These are phyloP conservation scores for Falciphora oryzae DNA, from an alignment of 2,329 filamentous ascomycete species.

Conservation along the genomic window DNA sequence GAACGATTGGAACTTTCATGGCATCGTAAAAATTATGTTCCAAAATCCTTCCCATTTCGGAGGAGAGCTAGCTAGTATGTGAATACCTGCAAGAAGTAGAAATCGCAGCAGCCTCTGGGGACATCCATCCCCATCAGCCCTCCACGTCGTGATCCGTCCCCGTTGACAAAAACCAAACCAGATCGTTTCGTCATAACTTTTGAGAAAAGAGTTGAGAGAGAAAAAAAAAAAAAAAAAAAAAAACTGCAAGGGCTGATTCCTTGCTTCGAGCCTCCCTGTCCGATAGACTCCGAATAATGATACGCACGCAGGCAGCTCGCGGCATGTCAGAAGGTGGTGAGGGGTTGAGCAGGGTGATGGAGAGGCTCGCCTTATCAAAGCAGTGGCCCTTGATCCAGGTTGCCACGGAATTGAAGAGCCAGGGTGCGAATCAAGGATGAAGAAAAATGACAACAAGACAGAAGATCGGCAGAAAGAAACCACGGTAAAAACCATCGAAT, in stretches of 20 bases:
- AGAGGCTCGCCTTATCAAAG: too few relatives aligned
- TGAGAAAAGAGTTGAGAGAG: slow-evolving; percentile 12
- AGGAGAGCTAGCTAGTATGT: neutral
- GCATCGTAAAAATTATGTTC: neutral
- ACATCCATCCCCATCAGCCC: neutral
- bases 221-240: slow-evolving; percentile 12
- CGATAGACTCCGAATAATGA: too few relatives aligned
- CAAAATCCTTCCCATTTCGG: neutral
- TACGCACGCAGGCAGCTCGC: too few relatives aligned
- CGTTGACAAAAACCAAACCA: neutral
- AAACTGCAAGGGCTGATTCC: neutral
- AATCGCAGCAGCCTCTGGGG: slow-evolving; percentile 10
- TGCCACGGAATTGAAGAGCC: neutral
- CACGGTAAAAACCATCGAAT: neutral
- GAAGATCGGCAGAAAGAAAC: neutral
- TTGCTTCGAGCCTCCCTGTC: neutral
- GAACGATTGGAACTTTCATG: neutral
- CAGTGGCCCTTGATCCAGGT: too few relatives aligned
- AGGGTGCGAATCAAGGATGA: neutral
- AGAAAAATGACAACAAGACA: neutral
- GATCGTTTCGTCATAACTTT: slow-evolving; percentile 1
- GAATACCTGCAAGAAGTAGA: neutral
- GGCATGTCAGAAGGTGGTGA: too few relatives aligned
- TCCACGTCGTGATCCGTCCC: neutral
- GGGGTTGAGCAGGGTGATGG: too few relatives aligned